Evolutionary conservation across 1,284 basidiomycete genomes (phyloP).

Genomic region (Malassezia obtusa): DNA sequence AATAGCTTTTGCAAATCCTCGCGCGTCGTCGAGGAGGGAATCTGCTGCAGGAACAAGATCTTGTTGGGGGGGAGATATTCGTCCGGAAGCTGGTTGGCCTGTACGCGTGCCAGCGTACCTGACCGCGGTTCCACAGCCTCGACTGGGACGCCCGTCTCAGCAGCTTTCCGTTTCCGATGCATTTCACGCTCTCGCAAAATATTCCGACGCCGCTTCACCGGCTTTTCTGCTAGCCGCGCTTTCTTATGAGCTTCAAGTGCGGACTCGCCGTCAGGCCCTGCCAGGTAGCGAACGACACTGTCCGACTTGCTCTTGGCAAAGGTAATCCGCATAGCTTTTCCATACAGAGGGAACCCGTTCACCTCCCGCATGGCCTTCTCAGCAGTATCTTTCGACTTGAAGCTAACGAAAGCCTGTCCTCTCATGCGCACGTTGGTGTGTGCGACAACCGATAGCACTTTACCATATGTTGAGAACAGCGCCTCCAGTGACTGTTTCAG

Average conservation of each 20-base stretch:
- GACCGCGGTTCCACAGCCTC: not conserved
- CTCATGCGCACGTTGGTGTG: conserved; percentile 91
- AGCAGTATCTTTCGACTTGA: conserved; percentile 68
- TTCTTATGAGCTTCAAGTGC: conserved; percentile 55
- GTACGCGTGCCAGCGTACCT: conserved; percentile 11
- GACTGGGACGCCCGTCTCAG: not conserved
- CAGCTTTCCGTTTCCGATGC: conserved; percentile 24
- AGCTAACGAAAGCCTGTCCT: conserved; percentile 94
- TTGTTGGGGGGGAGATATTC: conserved; percentile 98
- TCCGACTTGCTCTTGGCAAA: conserved; percentile 83
- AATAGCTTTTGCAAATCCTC: conserved; percentile 37
- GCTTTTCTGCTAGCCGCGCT: conserved; percentile 27
- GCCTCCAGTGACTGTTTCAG: conserved; percentile 75
- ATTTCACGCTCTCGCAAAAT: conserved; percentile 23
- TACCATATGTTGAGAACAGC: conserved; percentile 85
- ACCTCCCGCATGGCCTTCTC: conserved; percentile 83
- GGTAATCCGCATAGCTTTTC: conserved; percentile 89
- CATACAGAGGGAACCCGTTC: conserved; percentile 84
- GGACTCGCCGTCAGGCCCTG: conserved; percentile 17
- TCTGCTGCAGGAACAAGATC: conserved; percentile 81
- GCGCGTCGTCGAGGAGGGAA: conserved; percentile 28
- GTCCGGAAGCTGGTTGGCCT: conserved; percentile 65
- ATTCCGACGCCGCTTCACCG: conserved; percentile 28
- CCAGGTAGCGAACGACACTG: conserved; percentile 58
- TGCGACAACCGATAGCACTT: conserved; percentile 80